Evolutionary conservation across 2,329 filamentous ascomycete genomes (phyloP).

Genomic region (Penicillium sp.): DNA sequence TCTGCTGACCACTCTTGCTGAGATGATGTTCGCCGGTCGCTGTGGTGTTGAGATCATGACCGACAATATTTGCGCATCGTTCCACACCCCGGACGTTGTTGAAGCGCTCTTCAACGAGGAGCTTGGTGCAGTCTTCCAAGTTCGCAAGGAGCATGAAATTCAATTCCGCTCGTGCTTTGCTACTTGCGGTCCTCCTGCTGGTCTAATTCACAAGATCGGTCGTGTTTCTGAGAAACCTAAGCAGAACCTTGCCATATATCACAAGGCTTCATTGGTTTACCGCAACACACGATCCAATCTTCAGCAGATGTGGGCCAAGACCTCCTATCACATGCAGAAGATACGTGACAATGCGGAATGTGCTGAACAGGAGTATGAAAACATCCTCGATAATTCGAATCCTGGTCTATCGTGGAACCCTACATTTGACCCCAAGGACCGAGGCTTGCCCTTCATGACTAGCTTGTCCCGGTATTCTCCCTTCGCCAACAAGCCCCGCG

Average conservation of each 20-base stretch:
- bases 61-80: conserved; percentile 58
- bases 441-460: conserved; percentile 62
- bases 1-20: conserved; percentile 78
- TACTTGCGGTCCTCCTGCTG: conserved; percentile 75
- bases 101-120: conserved; percentile 92
- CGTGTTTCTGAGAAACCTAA: conserved; percentile 61
- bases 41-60: conserved; percentile 81
- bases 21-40: conserved; percentile 98
- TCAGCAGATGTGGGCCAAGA: conserved; percentile 82
- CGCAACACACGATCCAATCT: conserved; percentile 64
- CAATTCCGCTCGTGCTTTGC: conserved; percentile 87
- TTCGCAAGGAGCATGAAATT: conserved; percentile 75
- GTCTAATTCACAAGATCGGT: conserved; percentile 78
- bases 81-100: conserved; percentile 59
- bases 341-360: conserved; percentile 82
- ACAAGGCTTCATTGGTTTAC: conserved; percentile 63
- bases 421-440: conserved; percentile 72
- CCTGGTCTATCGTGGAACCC: conserved; percentile 81
- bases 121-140: conserved; percentile 91
- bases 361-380: conserved; percentile 74
- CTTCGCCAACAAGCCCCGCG: conserved; percentile 62
- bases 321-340: conserved; percentile 85
- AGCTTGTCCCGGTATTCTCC: conserved; percentile 52
- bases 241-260: conserved; percentile 70
- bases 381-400: conserved; percentile 67